These are phyloP conservation scores for Typha latifolia DNA, from an alignment of 176 grass and related monocot species.

Conservation along the genomic window DNA sequence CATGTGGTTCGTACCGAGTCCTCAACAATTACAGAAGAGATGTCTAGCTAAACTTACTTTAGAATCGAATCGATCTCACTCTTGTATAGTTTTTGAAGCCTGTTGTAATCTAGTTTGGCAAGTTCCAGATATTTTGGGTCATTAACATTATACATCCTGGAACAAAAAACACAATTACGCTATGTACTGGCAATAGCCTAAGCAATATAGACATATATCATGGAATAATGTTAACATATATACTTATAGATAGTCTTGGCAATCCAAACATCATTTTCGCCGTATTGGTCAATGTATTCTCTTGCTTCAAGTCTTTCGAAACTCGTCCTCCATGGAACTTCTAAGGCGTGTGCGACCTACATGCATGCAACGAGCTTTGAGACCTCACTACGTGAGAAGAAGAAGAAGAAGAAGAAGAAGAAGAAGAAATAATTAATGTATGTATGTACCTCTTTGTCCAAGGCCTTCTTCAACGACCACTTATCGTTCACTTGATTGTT, in stretches of 20 bases:
- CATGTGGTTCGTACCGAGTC: neutral
- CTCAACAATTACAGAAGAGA: neutral
- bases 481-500: slow-evolving; percentile 24
- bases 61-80: slow-evolving; percentile 10
- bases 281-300: slow-evolving; percentile 26
- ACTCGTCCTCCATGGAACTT: slow-evolving; percentile 27
- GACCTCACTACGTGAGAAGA: too few relatives aligned
- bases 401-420: too few relatives aligned
- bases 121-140: slow-evolving; percentile 27
- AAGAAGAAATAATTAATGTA: too few relatives aligned
- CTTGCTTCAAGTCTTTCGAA: slow-evolving; percentile 26
- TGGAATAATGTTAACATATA: neutral
- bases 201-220: too few relatives aligned
- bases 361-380: too few relatives aligned
- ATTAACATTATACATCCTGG: slow-evolving; percentile 34
- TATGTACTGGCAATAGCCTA: too few relatives aligned
- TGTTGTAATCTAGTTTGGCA: slow-evolving; percentile 28
- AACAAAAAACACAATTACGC: neutral
- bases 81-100: slow-evolving; percentile 20
- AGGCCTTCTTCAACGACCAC: slow-evolving; percentile 29
- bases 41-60: slow-evolving; percentile 8
- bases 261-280: slow-evolving; percentile 29
- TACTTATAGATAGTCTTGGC: slow-evolving; percentile 26
- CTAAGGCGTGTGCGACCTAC: slow-evolving; percentile 11
- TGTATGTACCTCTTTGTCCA: slow-evolving; percentile 32